Conservation (phyloP, 352 stramenopile genomes). For the Pythium guiyangense region DNA sequence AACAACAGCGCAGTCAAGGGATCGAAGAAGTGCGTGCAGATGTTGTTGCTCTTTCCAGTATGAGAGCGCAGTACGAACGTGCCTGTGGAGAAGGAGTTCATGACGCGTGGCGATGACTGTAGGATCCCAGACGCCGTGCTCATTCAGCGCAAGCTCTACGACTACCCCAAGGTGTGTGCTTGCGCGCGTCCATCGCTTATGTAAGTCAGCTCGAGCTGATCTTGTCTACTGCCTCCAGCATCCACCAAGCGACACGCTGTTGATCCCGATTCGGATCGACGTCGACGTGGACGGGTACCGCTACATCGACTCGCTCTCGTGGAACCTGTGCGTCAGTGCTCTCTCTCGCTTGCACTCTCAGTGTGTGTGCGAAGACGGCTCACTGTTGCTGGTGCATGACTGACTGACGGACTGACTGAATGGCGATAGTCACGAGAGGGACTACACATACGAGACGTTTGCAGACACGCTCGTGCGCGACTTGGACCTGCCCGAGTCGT, state of each 20-base stretch:
- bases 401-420: not conserved
- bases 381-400: not conserved
- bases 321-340: constrained; percentile 49
- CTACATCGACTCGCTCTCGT: constrained; percentile 81
- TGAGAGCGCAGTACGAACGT: too few species aligned
- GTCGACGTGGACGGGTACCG: constrained; percentile 76
- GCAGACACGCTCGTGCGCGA: constrained; percentile 62
- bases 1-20: constrained; percentile 29
- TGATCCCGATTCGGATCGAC: constrained; percentile 73
- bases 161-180: constrained; percentile 58
- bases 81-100: not conserved
- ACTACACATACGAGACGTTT: constrained; percentile 77
- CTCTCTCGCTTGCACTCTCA: not conserved
- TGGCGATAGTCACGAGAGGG: constrained; percentile 45
- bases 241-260: constrained; percentile 34
- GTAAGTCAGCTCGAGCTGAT: not conserved
- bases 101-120: not conserved
- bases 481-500: constrained; percentile 66
- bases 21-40: constrained; percentile 28
- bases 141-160: constrained; percentile 56
- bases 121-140: constrained; percentile 25
- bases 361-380: not conserved
- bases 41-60: too few species aligned
- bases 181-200: not conserved
- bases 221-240: constrained; percentile 20